Percentiles rank a stretch among this genome's conserved stretches.
phyloP scores from a whole-genome alignment of 495 filamentous ascomycete genomes.

The Hyaloscypha hepaticicola region DNA sequence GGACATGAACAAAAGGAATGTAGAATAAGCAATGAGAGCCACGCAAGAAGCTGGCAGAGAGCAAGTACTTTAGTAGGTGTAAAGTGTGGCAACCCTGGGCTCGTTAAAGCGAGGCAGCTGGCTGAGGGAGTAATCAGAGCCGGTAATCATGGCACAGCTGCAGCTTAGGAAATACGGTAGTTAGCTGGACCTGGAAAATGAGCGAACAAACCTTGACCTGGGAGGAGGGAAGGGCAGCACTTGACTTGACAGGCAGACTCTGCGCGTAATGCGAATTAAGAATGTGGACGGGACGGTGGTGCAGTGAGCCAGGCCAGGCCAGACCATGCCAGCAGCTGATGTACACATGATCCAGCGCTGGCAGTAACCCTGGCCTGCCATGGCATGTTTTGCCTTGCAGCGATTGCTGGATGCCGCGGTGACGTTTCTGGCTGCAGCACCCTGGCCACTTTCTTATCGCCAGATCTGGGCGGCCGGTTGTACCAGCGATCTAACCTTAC shows the following conservation, averaged over 20 bases:
- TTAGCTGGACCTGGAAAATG: neutral
- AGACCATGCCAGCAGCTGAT: neutral
- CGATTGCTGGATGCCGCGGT: neutral
- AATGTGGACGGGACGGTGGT: neutral
- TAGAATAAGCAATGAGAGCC: constrained; percentile 9
- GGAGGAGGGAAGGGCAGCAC: neutral
- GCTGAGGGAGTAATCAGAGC: neutral
- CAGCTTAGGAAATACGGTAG: neutral
- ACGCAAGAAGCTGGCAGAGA: constrained; percentile 2
- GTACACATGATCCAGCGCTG: neutral
- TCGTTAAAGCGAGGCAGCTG: neutral
- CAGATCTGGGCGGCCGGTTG: neutral
- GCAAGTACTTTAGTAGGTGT: constrained; percentile 2
- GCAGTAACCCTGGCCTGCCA: neutral
- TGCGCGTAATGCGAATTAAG: neutral
- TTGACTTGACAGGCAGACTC: neutral
- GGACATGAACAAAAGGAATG: constrained; percentile 18
- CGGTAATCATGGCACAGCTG: neutral
- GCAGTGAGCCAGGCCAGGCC: too few relatives aligned
- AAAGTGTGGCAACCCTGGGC: neutral
- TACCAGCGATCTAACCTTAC: neutral
- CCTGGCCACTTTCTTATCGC: neutral
- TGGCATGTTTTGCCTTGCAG: neutral
- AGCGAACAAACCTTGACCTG: neutral
- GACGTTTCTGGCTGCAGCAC: neutral